Evolutionary conservation across 2,329 filamentous ascomycete species (phyloP).

Genomic region (Herpotrichia juniperi): DNA sequence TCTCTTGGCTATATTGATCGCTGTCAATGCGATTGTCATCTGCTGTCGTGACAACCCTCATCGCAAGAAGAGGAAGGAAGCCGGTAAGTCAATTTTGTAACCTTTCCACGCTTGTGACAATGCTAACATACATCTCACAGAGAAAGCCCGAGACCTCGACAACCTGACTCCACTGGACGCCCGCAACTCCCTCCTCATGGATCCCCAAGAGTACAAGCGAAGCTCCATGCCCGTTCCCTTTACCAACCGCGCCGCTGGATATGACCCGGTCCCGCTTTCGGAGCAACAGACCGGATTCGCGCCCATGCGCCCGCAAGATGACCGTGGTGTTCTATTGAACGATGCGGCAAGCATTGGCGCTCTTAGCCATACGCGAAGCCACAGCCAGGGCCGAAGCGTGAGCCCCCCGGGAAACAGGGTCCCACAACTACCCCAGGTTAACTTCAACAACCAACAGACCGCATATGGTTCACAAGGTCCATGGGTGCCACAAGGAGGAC

Average conservation of each 20-base stretch:
- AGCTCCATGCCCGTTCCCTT: slow-evolving; percentile 37
- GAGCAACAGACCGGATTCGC: slow-evolving; percentile 41
- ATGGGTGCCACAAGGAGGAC: slow-evolving; percentile 23
- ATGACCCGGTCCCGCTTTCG: slow-evolving; percentile 44
- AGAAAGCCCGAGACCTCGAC: slow-evolving; percentile 80
- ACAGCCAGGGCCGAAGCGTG: slow-evolving; percentile 27
- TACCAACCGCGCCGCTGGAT: slow-evolving; percentile 34
- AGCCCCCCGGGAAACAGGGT: slow-evolving; percentile 27
- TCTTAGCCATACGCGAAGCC: slow-evolving; percentile 24
- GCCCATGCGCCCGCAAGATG: slow-evolving; percentile 28
- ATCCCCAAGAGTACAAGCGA: slow-evolving; percentile 57
- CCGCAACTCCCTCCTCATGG: slow-evolving; percentile 82
- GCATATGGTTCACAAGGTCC: slow-evolving; percentile 25
- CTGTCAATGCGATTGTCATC: slow-evolving; percentile 83
- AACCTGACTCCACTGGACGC: slow-evolving; percentile 85
- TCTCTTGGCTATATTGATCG: slow-evolving; percentile 83
- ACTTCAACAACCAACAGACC: slow-evolving; percentile 26
- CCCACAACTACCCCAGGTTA: slow-evolving; percentile 38
- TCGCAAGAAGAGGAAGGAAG: slow-evolving; percentile 83
- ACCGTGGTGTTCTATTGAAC: slow-evolving; percentile 39
- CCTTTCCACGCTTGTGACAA: slow-evolving; percentile 1
- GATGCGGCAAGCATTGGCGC: slow-evolving; percentile 42
- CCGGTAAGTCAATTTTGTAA: slow-evolving; percentile 66
- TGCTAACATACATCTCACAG: slow-evolving; percentile 54
- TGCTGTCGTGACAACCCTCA: slow-evolving; percentile 90